Conservation (phyloP, 768 basidiomycete genomes). For the Lactarius tabidus region DNA sequence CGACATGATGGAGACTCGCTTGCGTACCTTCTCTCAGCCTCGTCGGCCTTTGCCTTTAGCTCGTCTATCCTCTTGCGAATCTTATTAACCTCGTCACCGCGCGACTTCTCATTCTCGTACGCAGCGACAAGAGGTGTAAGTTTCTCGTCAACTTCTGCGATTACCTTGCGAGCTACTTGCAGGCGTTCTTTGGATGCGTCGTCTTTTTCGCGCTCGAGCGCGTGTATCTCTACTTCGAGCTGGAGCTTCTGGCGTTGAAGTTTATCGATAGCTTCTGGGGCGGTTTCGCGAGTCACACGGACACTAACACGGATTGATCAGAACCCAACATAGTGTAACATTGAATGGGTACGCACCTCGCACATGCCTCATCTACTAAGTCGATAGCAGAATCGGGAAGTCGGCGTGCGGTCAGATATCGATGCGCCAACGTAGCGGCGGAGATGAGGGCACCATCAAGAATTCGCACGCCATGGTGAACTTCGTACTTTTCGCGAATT, state of each 20-base stretch:
- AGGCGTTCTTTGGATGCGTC: slow-evolving; percentile 82
- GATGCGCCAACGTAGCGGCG: slow-evolving; percentile 88
- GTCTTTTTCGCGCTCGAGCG: slow-evolving; percentile 90
- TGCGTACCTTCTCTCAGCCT: slow-evolving; percentile 76
- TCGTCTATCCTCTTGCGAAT: slow-evolving; percentile 84
- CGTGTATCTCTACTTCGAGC: slow-evolving; percentile 92
- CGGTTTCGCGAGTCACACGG: slow-evolving; percentile 90
- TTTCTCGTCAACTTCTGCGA: slow-evolving; percentile 81
- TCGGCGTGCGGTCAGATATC: slow-evolving; percentile 80
- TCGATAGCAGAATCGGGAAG: slow-evolving; percentile 88
- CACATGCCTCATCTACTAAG: slow-evolving; percentile 88
- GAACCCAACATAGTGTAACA: neutral
- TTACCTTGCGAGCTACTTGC: slow-evolving; percentile 64
- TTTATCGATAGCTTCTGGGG: slow-evolving; percentile 90
- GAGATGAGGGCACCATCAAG: slow-evolving; percentile 82
- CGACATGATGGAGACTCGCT: neutral
- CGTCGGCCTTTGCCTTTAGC: slow-evolving; percentile 85
- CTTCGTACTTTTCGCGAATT: slow-evolving; percentile 85
- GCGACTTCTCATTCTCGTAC: slow-evolving; percentile 82
- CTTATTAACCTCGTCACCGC: slow-evolving; percentile 74
- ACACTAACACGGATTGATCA: slow-evolving; percentile 44
- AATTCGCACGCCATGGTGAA: slow-evolving; percentile 88
- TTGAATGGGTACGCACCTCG: slow-evolving; percentile 49
- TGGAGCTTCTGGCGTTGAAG: slow-evolving; percentile 86
- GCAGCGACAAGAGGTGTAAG: slow-evolving; percentile 77